Base-by-base conservation (phyloP, 2,329 filamentous ascomycete genomes). In the Cytospora mali region DNA sequence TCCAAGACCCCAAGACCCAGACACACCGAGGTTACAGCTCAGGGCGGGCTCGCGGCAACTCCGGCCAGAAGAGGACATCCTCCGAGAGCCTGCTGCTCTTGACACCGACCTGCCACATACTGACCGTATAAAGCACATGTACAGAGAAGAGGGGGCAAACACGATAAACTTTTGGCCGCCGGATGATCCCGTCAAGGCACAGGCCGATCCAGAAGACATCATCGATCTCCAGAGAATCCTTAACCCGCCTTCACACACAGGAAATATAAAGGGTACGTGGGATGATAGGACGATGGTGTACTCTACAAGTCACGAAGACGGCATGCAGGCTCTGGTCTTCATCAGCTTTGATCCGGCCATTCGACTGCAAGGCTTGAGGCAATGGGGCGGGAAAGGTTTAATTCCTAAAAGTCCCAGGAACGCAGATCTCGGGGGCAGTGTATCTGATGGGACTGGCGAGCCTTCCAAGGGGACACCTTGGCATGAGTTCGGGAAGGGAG, bases 241-340 rank as follows among this genome's bases (percentile, higher is more conserved):
- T n/a, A 80, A 77, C 61, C 76, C 80, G 1, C 74, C 74, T 0
- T 69, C 61, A 0, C 70, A 74, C 56, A 50, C 66, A 3, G 76
- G 78, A 0, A 68, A 71, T 9, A 70, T 82, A 2, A 71, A 75
- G 1, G 80, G 79, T 21, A 71, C 69, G 18, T 78, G 77, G 69
- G 80, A 84, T 65, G 79, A 82, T n/a, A 71, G 77, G 14, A 76
- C 75, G 5, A 64, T 84, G n/a, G 70, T 83, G 3, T 84, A 82
- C 67, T 71, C 76, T 11, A 75, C 74, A 1, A 65, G 64, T 5
- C 58, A 51, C 11, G 57, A 65, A 4, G 63, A 68, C 23, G 72
- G 69, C 9, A 63, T 68, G 27, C 69, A 72, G 25, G 74, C 76
- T 0, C 64, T 81, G 14, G 73, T 81, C 0, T 75, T 81, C 50